A percentile compares a stretch with the other conserved stretches of the same genome.
These are phyloP conservation scores for Pisolithus marmoratus DNA, from an alignment of 768 basidiomycete species.

Conservation along the genomic window DNA sequence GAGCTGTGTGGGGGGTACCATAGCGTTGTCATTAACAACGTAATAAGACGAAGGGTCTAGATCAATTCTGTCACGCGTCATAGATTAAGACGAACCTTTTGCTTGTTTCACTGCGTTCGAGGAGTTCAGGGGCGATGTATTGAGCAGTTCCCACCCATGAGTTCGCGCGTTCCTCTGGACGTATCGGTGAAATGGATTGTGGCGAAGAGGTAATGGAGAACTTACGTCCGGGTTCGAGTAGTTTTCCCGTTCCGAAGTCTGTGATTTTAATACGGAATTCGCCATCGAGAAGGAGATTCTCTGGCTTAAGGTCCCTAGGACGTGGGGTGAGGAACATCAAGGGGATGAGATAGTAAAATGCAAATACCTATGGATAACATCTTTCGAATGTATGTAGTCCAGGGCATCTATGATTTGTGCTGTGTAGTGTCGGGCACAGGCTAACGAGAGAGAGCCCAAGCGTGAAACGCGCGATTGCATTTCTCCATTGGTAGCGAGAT, in stretches of 20 bases:
- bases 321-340: not conserved
- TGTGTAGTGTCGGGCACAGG: conserved; percentile 76
- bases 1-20: conserved; percentile 45
- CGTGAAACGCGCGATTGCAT: conserved; percentile 65
- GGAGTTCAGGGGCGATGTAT: conserved; percentile 83
- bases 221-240: conserved; percentile 54
- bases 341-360: conserved; percentile 6
- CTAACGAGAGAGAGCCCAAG: conserved; percentile 80
- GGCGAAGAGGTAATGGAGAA: conserved; percentile 2
- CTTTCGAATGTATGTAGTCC: conserved; percentile 85
- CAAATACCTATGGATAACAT: conserved; percentile 77
- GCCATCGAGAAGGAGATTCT: conserved; percentile 86
- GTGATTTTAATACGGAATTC: conserved; percentile 89
- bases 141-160: conserved; percentile 90
- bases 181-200: conserved; percentile 18
- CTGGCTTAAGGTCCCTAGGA: conserved; percentile 70
- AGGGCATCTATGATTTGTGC: conserved; percentile 89
- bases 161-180: conserved; percentile 46
- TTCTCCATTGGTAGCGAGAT: conserved; percentile 73
- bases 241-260: conserved; percentile 92
- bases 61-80: too few relatives aligned
- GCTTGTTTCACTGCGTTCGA: conserved; percentile 67
- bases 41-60: not conserved
- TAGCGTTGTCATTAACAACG: not conserved
- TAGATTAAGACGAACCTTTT: conserved; percentile 47